phyloP scores from a whole-genome alignment of 495 filamentous ascomycete genomes.

The Podospora australis region DNA sequence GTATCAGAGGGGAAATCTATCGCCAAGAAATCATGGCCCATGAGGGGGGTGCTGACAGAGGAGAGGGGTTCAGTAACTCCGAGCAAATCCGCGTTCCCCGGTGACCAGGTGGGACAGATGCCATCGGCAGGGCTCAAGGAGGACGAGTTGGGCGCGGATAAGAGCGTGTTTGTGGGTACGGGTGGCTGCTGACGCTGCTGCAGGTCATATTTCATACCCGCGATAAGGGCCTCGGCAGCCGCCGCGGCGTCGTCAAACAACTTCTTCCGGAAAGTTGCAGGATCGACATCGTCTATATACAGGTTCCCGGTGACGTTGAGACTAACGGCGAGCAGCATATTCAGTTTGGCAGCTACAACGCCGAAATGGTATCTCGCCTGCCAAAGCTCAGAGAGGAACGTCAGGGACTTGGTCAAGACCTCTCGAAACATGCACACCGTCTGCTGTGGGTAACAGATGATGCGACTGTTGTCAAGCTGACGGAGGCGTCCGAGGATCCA shows the following conservation, averaged over 20 bases:
- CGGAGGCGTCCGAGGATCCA: constrained; percentile 8
- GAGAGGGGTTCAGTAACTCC: neutral
- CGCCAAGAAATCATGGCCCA: constrained; percentile 3
- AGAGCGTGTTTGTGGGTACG: neutral
- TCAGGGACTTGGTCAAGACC: constrained; percentile 4
- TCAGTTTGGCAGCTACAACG: constrained; percentile 7
- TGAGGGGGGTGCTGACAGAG: constrained; percentile 1
- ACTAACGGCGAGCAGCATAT: constrained; percentile 5
- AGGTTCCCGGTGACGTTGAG: constrained; percentile 6
- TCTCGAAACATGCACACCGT: constrained; percentile 10
- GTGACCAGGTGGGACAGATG: neutral
- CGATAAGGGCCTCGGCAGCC: constrained; percentile 6
- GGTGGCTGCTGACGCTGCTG: neutral
- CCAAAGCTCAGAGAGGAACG: constrained; percentile 4
- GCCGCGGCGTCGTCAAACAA: constrained; percentile 6
- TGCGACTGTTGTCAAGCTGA: neutral
- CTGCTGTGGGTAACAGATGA: constrained; percentile 10
- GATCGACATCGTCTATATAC: constrained; percentile 1
- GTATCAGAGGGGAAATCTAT: constrained; percentile 1
- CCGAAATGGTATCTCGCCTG: constrained; percentile 11
- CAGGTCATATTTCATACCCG: constrained; percentile 7
- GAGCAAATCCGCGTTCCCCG: neutral
- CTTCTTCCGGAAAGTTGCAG: neutral
- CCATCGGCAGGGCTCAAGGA: neutral
- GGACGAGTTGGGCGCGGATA: neutral